phyloP scores from a whole-genome alignment of 1,284 basidiomycete genomes.

The Trichosporon sp. region DNA sequence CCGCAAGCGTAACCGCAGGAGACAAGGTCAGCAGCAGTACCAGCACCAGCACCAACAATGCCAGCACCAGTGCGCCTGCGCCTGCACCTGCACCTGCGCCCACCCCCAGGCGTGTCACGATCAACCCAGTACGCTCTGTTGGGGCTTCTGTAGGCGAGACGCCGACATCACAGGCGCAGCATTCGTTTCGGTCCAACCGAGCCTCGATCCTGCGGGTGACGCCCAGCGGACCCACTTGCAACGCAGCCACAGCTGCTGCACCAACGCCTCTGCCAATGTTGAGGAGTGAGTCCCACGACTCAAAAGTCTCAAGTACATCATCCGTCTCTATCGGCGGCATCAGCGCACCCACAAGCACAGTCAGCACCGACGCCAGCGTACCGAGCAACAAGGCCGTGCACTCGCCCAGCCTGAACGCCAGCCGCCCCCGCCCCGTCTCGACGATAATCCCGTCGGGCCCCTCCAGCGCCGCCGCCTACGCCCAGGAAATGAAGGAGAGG shows the following conservation, averaged over 20 bases:
- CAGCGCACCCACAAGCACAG: not conserved
- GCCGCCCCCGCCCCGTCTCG: not conserved
- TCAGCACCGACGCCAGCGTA: not conserved
- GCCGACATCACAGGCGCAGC: no score
- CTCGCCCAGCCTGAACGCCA: not conserved
- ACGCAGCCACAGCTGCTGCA: not conserved
- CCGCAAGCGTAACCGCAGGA: not conserved
- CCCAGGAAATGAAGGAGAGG: conserved; percentile 3
- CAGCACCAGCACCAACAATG: no score
- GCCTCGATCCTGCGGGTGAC: not conserved
- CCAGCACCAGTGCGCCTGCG: no score
- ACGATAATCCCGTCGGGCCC: not conserved
- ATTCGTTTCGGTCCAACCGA: not conserved
- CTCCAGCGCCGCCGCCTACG: not conserved
- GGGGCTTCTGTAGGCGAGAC: no score
- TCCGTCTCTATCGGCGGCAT: not conserved
- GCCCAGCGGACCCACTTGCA: not conserved
- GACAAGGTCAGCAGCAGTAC: not conserved
- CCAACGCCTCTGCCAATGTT: not conserved
- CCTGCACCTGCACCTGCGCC: no score
- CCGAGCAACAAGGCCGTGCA: conserved; percentile 3
- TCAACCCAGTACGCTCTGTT: not conserved
- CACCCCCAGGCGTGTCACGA: not conserved
- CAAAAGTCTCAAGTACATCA: not conserved
- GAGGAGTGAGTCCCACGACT: not conserved